Percentiles rank a stretch among this genome's conserved stretches.
These are phyloP conservation scores for Podila verticillata DNA, from an alignment of 192 early-diverging fungal genomes.

Conservation along the genomic window DNA sequence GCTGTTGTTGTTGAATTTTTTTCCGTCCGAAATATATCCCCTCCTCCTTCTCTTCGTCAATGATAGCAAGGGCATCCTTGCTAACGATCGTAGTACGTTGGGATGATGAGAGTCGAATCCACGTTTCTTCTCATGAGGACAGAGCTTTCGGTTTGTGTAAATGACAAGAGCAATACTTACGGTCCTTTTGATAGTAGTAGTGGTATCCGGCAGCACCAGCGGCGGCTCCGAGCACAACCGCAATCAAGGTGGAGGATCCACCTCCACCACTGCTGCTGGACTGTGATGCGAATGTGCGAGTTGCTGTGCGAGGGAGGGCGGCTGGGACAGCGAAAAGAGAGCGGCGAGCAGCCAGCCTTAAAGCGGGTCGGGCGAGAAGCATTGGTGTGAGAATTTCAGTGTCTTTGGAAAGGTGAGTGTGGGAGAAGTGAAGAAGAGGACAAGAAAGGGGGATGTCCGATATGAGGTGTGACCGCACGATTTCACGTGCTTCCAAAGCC, in stretches of 20 bases:
- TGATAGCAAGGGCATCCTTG: too few species aligned
- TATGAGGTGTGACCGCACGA: too few species aligned
- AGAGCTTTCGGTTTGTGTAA: too few species aligned
- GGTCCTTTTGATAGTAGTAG: slow-evolving; percentile 22
- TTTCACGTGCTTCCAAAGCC: too few species aligned
- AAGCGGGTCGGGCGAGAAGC: slow-evolving; percentile 2
- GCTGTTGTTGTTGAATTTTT: too few species aligned
- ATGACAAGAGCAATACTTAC: slow-evolving; percentile 18
- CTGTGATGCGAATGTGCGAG: slow-evolving; percentile 18
- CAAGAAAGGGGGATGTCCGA: too few species aligned
- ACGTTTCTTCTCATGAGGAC: neutral
- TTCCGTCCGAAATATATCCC: too few species aligned
- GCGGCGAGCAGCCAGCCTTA: slow-evolving; percentile 34
- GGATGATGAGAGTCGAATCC: neutral
- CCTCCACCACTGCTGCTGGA: slow-evolving; percentile 14
- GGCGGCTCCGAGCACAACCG: slow-evolving; percentile 20
- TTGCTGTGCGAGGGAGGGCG: slow-evolving; percentile 13
- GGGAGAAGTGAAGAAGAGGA: neutral
- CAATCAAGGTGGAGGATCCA: slow-evolving; percentile 4
- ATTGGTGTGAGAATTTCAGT: too few species aligned
- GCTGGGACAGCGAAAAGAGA: slow-evolving; percentile 12
- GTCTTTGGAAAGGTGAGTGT: neutral
- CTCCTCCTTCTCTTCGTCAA: too few species aligned
- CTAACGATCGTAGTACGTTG: too few species aligned
- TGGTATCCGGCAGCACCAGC: slow-evolving; percentile 43